Percentiles rank a stretch among this genome's conserved stretches.
Evolutionary conservation across 73 alveolate species (phyloP).

Genomic region (Paramecium pentaurelia): DNA sequence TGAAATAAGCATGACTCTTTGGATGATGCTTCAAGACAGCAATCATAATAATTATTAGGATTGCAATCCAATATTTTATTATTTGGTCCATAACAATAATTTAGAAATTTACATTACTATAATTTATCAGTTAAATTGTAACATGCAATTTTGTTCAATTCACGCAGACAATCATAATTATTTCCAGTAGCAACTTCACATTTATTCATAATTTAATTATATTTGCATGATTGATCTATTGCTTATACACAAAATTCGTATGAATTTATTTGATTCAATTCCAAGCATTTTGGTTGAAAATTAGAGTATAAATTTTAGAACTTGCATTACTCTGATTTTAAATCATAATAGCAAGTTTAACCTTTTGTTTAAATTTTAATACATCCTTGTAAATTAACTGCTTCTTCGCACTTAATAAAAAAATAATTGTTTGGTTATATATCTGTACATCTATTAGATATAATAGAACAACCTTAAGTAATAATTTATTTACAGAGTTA

Average conservation of each 20-base stretch:
- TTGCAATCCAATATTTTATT: neutral
- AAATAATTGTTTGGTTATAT: neutral
- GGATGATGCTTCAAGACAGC: neutral
- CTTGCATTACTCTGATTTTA: neutral
- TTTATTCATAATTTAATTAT: neutral
- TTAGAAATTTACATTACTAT: neutral
- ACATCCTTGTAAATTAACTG: neutral
- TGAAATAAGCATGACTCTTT: neutral
- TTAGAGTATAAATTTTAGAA: neutral
- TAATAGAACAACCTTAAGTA: neutral
- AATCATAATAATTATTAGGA: neutral
- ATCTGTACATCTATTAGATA: neutral
- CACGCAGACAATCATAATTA: neutral
- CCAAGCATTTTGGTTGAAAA: neutral
- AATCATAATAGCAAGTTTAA: neutral
- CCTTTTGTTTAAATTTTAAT: neutral
- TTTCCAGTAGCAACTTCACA: neutral
- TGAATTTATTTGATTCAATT: neutral
- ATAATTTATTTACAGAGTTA: neutral
- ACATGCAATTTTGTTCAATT: neutral
- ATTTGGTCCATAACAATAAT: conserved; percentile 9
- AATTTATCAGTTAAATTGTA: neutral
- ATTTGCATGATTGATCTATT: neutral
- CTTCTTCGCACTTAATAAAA: neutral
- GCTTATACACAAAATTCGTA: neutral